Conservation (phyloP, 208 protist genomes). For the Entamoeba invadens region DNA sequence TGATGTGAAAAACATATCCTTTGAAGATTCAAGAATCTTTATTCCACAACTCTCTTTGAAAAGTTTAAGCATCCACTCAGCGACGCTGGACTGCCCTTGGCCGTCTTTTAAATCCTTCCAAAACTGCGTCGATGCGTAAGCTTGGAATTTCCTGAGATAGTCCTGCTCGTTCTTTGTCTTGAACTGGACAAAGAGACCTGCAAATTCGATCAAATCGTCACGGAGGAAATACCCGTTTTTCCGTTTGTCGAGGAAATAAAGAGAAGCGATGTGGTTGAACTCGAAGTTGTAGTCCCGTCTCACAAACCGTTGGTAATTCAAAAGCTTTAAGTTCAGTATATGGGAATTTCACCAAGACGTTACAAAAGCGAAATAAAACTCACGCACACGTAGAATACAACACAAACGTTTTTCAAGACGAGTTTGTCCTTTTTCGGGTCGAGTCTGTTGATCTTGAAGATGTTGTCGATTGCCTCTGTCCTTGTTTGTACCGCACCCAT, state of each 20-base stretch:
- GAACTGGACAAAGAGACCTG: neutral
- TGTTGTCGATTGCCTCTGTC: neutral
- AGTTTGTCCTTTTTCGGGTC: neutral
- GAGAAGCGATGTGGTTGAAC: neutral
- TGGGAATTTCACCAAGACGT: too few relatives aligned
- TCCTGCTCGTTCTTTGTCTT: neutral
- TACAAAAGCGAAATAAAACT: too few relatives aligned
- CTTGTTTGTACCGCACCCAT: neutral
- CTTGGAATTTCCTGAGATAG: neutral
- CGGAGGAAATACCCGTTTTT: neutral
- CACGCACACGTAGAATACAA: too few relatives aligned
- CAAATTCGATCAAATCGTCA: neutral
- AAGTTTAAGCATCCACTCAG: neutral
- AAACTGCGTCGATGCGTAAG: neutral
- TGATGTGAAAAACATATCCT: neutral
- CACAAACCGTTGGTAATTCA: neutral
- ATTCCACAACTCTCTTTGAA: neutral
- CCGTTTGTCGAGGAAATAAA: neutral
- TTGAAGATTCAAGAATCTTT: neutral
- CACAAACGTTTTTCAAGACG: neutral
- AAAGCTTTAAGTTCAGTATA: too few relatives aligned
- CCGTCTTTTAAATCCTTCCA: neutral
- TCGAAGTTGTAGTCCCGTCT: neutral
- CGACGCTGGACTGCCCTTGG: neutral
- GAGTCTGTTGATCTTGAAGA: neutral